Percentiles rank a stretch among this genome's conserved stretches.
Evolutionary conservation across 306 rosid species (phyloP).

Genomic region (Vicia sativa): DNA sequence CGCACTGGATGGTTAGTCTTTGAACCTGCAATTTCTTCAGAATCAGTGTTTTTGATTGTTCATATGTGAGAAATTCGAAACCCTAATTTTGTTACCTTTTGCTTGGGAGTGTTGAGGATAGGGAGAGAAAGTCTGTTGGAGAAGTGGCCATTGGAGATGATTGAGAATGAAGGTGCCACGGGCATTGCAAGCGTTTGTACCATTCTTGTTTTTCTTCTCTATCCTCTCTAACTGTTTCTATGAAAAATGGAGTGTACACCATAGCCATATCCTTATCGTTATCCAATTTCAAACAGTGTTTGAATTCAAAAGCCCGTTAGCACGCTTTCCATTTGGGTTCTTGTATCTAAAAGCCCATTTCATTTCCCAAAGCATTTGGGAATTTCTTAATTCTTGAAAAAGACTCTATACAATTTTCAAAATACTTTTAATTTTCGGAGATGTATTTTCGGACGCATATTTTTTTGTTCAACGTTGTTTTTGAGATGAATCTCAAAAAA

Average conservation of each 20-base stretch:
- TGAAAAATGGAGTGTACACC: not conserved
- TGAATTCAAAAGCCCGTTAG: constrained; percentile 10
- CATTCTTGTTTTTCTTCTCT: constrained; percentile 57
- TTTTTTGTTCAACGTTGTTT: too few species aligned
- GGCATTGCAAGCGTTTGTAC: constrained; percentile 79
- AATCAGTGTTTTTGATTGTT: not conserved
- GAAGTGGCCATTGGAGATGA: constrained; percentile 50
- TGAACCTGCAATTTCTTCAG: constrained; percentile 25
- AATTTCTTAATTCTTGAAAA: too few species aligned
- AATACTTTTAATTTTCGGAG: too few species aligned
- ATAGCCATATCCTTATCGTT: constrained; percentile 32
- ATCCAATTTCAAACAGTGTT: not conserved
- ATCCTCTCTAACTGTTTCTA: not conserved
- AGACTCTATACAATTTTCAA: too few species aligned
- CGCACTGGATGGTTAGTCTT: constrained; percentile 66
- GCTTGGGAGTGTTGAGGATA: constrained; percentile 40
- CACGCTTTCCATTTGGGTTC: not conserved
- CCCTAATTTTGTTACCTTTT: constrained; percentile 51
- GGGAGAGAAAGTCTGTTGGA: constrained; percentile 54
- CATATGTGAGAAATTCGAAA: not conserved
- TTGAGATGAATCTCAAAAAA: too few species aligned
- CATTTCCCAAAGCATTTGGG: too few species aligned
- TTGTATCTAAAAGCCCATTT: not conserved
- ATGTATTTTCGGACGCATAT: too few species aligned
- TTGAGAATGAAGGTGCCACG: constrained; percentile 67